Conservation (phyloP, 352 stramenopile species). For the Phytopythium vexans region DNA sequence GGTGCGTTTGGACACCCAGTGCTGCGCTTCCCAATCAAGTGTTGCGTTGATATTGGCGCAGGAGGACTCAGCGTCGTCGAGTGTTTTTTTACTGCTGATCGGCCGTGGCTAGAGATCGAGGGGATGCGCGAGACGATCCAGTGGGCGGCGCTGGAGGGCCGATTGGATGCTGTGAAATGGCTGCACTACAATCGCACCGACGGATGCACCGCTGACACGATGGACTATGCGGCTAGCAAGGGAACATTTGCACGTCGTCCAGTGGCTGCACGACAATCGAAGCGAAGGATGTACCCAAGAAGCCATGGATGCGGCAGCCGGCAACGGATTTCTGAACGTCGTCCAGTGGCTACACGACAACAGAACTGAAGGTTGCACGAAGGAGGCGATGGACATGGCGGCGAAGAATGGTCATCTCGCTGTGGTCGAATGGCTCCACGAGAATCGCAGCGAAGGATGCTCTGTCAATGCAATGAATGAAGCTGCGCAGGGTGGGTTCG, state of each 20-base stretch:
- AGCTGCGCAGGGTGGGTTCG: slow-evolving; percentile 5
- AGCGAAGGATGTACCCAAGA: slow-evolving; percentile 20
- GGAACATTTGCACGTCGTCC: slow-evolving; percentile 26
- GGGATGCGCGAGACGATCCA: slow-evolving; percentile 8
- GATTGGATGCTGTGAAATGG: slow-evolving; percentile 26
- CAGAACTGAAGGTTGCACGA: slow-evolving; percentile 14
- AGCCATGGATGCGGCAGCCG: slow-evolving; percentile 19
- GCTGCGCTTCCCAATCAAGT: too few relatives aligned
- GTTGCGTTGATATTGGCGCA: too few relatives aligned
- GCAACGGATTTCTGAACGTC: slow-evolving; percentile 16
- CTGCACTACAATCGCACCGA: slow-evolving; percentile 22
- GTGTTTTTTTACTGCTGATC: neutral
- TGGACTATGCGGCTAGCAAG: slow-evolving; percentile 23
- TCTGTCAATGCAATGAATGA: slow-evolving; percentile 8
- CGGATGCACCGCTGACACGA: slow-evolving; percentile 18
- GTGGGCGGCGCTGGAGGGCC: slow-evolving; percentile 14
- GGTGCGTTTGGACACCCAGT: neutral
- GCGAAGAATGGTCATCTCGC: slow-evolving; percentile 8
- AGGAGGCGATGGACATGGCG: slow-evolving; percentile 10
- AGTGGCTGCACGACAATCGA: slow-evolving; percentile 21
- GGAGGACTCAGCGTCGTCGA: neutral
- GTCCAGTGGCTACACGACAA: slow-evolving; percentile 25
- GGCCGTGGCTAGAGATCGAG: neutral
- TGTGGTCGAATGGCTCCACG: slow-evolving; percentile 9
- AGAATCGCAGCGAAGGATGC: slow-evolving; percentile 15